Percentiles rank a stretch among this genome's conserved stretches.
Evolutionary conservation across 73 alveolate genomes (phyloP).

Genomic region (Effrenium voratum): DNA sequence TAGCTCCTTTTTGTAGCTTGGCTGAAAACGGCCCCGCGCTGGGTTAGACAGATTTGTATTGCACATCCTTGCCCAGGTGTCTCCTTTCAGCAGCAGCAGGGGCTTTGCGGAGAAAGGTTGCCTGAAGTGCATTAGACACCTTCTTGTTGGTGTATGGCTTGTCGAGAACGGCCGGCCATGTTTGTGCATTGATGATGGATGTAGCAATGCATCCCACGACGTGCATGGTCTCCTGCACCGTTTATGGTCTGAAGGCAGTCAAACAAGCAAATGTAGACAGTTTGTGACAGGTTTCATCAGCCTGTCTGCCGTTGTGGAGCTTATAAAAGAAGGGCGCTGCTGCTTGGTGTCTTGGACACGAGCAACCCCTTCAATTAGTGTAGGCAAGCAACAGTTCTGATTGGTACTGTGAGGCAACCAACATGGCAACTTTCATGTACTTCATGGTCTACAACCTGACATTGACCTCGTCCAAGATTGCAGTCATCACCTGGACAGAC

Average conservation of each 20-base stretch:
- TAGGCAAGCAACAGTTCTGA: not conserved
- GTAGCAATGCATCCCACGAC: not conserved
- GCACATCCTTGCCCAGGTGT: constrained; percentile 26
- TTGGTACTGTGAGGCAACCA: constrained; percentile 33
- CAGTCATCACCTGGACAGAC: constrained; percentile 17
- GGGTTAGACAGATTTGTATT: too few species aligned
- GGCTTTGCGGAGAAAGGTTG: constrained; percentile 58
- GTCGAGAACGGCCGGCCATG: not conserved
- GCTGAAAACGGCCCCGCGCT: too few species aligned
- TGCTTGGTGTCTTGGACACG: constrained; percentile 31
- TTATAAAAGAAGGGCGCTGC: constrained; percentile 79
- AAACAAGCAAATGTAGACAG: not conserved
- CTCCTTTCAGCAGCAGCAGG: constrained; percentile 89
- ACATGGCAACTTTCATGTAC: constrained; percentile 87
- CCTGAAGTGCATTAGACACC: not conserved
- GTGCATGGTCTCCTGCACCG: too few species aligned
- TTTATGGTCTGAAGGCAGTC: not conserved
- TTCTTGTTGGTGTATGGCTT: not conserved
- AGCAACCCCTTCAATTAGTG: not conserved
- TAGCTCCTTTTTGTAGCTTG: too few species aligned
- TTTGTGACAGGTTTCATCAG: constrained; percentile 45
- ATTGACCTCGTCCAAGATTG: constrained; percentile 45
- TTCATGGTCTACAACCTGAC: constrained; percentile 88
- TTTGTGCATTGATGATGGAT: not conserved
- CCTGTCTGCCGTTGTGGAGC: constrained; percentile 62